Conservation (phyloP, 2,329 filamentous ascomycete genomes). For the Xenoacremonium recifei region DNA sequence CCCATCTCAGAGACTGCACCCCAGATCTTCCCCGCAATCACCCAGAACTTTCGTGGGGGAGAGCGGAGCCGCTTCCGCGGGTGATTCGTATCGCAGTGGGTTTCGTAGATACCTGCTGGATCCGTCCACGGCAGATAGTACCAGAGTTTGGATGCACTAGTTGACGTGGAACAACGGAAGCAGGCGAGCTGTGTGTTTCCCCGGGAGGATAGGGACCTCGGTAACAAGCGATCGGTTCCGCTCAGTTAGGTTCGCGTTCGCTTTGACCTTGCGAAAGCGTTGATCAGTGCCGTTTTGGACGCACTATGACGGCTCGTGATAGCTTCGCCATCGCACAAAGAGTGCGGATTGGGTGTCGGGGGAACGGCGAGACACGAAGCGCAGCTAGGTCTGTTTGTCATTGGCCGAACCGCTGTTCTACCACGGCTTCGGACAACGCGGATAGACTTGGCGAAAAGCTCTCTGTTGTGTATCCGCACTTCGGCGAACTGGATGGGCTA, state of each 20-base stretch:
- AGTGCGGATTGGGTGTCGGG: not conserved
- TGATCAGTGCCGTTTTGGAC: no score
- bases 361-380: no score
- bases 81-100: not conserved
- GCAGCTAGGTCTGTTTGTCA: no score
- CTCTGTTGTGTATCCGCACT: no score
- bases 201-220: not conserved
- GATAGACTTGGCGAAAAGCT: no score
- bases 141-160: not conserved
- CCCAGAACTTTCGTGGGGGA: no score
- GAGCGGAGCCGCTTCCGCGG: not conserved
- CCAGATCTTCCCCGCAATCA: not conserved
- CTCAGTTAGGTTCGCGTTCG: not conserved
- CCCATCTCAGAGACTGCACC: not conserved
- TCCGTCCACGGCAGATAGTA: not conserved
- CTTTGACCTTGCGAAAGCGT: not conserved
- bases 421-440: no score
- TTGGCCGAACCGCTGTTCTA: no score
- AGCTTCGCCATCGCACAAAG: no score
- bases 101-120: not conserved
- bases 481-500: no score
- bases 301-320: not conserved
- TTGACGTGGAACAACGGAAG: no score
- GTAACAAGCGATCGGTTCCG: not conserved
- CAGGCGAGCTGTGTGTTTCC: no score